Evolutionary conservation across 257 asterid species (phyloP).

Genomic region (Primulina huaijiensis): DNA sequence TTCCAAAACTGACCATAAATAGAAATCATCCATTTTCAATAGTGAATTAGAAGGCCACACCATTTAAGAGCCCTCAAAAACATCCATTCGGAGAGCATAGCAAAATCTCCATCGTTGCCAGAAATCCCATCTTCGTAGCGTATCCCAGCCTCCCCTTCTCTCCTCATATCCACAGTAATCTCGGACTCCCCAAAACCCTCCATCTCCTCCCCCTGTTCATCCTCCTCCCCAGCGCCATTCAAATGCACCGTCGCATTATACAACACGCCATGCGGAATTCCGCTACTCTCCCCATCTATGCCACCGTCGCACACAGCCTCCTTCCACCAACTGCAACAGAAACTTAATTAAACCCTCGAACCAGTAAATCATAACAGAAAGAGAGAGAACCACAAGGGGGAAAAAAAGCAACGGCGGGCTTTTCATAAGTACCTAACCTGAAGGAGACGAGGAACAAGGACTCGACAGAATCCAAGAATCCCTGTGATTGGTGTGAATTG

Average conservation of each 20-base stretch:
- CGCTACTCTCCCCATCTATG: conserved; percentile 23
- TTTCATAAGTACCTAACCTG: conserved; percentile 27
- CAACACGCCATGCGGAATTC: conserved; percentile 28
- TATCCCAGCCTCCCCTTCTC: conserved; percentile 34
- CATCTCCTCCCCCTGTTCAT: conserved; percentile 9
- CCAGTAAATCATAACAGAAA: neutral
- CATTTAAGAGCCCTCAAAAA: conserved; percentile 64
- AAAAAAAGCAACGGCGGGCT: no score
- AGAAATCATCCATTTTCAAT: neutral
- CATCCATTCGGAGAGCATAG: conserved; percentile 79
- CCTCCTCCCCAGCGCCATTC: conserved; percentile 15
- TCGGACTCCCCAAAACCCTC: conserved; percentile 35
- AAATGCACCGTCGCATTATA: conserved; percentile 32
- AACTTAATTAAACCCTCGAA: conserved; percentile 13
- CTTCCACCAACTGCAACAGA: conserved; percentile 53
- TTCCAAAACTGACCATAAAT: neutral
- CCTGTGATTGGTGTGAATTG: conserved; percentile 26
- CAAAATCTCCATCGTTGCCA: conserved; percentile 39
- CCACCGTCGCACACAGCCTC: conserved; percentile 41
- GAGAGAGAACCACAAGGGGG: no score
- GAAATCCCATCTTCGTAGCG: conserved; percentile 36
- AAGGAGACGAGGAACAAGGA: conserved; percentile 47
- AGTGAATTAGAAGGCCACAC: conserved; percentile 28
- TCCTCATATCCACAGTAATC: conserved; percentile 42
- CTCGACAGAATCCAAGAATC: conserved; percentile 40